Evolutionary conservation across 768 basidiomycete species (phyloP).

Genomic region (Sporobolomyces phaffii): DNA sequence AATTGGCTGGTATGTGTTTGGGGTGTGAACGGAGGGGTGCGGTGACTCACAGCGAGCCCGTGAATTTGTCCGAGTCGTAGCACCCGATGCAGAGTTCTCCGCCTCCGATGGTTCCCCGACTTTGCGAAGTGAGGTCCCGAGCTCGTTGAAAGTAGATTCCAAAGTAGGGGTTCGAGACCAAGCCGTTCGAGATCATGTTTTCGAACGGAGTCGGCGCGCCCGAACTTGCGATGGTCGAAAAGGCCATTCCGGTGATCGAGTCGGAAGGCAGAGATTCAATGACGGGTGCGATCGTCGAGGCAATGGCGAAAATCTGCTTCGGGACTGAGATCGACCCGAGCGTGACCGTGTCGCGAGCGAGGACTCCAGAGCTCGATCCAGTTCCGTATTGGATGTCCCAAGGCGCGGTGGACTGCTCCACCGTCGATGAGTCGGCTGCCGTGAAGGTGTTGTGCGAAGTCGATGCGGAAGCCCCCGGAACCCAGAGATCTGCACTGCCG

Average conservation of each 20-base stretch:
- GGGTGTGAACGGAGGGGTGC: no score
- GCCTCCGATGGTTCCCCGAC: slow-evolving; percentile 31
- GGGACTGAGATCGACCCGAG: slow-evolving; percentile 13
- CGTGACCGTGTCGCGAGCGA: slow-evolving; percentile 30
- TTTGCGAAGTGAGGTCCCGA: slow-evolving; percentile 23
- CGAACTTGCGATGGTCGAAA: slow-evolving; percentile 40
- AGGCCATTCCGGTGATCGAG: slow-evolving; percentile 41
- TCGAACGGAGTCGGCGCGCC: slow-evolving; percentile 41
- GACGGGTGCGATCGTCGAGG: slow-evolving; percentile 13
- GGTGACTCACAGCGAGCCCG: slow-evolving; percentile 29
- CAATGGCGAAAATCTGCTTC: slow-evolving; percentile 35
- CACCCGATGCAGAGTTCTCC: slow-evolving; percentile 38
- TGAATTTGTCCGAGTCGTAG: slow-evolving; percentile 36
- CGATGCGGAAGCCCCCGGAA: slow-evolving; percentile 12
- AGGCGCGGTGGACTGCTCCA: slow-evolving; percentile 16
- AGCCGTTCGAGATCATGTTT: slow-evolving; percentile 32
- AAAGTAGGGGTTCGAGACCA: slow-evolving; percentile 33
- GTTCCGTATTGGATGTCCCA: slow-evolving; percentile 39
- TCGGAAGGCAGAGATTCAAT: slow-evolving; percentile 22
- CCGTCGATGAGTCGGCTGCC: background rate
- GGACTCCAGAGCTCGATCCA: slow-evolving; percentile 18
- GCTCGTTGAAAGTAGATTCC: slow-evolving; percentile 37
- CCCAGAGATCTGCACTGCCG: slow-evolving; percentile 24
- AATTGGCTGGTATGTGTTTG: no score
- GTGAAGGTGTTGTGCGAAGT: slow-evolving; percentile 27